phyloP scores from a whole-genome alignment of 768 basidiomycete species.

The Mycena pura region DNA sequence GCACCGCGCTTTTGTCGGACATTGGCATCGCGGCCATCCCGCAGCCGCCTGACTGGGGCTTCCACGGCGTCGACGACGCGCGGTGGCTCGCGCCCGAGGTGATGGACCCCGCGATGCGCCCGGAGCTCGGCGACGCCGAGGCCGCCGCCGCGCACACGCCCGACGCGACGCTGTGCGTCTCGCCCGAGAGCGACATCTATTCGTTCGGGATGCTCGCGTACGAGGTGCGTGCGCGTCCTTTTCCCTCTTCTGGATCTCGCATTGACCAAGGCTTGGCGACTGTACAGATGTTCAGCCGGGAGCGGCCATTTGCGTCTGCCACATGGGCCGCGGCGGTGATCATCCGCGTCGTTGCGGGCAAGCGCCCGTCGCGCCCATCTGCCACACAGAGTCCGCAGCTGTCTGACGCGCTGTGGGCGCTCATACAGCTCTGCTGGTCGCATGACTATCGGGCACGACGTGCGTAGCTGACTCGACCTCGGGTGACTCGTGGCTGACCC shows the following conservation, averaged over 20 bases:
- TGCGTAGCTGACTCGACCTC: too few species aligned
- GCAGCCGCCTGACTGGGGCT: constrained; percentile 33
- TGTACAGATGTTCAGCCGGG: constrained; percentile 18
- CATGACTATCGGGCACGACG: constrained; percentile 13
- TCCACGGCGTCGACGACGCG: constrained; percentile 30
- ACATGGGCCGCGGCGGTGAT: constrained; percentile 12
- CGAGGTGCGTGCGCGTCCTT: constrained; percentile 30
- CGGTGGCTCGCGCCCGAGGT: constrained; percentile 43
- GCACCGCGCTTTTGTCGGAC: constrained; percentile 36
- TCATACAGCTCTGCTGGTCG: constrained; percentile 15
- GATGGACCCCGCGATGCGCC: constrained; percentile 19
- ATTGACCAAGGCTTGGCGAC: background rate
- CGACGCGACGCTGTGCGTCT: background rate
- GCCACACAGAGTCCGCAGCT: background rate
- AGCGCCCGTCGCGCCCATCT: constrained; percentile 4
- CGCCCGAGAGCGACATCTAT: constrained; percentile 37
- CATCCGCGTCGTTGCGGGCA: constrained; percentile 9
- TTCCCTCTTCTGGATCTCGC: background rate
- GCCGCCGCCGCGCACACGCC: constrained; percentile 16
- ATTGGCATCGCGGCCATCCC: constrained; percentile 43
- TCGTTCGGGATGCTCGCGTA: constrained; percentile 40
- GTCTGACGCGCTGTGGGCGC: constrained; percentile 11
- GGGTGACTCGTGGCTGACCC: too few species aligned
- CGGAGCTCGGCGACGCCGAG: background rate
- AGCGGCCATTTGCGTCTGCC: constrained; percentile 9